Base-by-base conservation (phyloP, 768 basidiomycete species). In the Suillus hirtellus region DNA sequence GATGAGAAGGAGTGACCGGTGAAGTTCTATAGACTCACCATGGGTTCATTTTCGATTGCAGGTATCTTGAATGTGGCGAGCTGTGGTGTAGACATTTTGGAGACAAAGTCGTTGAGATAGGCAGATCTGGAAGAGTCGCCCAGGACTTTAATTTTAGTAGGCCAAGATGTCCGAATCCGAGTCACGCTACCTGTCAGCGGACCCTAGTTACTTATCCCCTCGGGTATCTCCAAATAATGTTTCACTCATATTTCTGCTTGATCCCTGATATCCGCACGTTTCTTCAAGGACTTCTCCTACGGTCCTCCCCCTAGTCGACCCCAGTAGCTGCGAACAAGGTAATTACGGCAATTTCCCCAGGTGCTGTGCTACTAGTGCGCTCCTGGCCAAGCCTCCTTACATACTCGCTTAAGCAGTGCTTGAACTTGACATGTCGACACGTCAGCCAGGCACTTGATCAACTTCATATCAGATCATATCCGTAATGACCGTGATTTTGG, bases 61-160 rank as follows among this genome's bases (percentile, higher is more conserved):
- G 96, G 96, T 63, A 94, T 85, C 73, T 89, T 90, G 87, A 96
- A 97, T 4, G 86, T 69, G 21, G 92, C 95, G 54, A 96, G 88
- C 70, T 92, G 90, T 54, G 92, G 86, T 61, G 82, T 84, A 47
- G 85, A 71, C 89, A 89, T 90, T 72, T 70, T 79, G 71, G 72
- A 70, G 68, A 47, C 60, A 61, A 61, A 43, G 44, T 55, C 43
- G 50, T 46, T 53, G 64, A 54, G 47, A 27, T n/a, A 59, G 44
- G 46, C 12, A n/a, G 37, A 53, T 55, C 9, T 6, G 17, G 11
- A 11, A 42, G 24, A 40, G n/a, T 15, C 24, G 27, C 4, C 27
- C 10, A 52, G 17, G 4, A 19, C 31, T 52, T 34, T 53, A 53
- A 53, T 35, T 53, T 53, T 34, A 35, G 52, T 34, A 35, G 52